Evolutionary conservation across 345 rosid species (phyloP).

Genomic region (Viola odorata): DNA sequence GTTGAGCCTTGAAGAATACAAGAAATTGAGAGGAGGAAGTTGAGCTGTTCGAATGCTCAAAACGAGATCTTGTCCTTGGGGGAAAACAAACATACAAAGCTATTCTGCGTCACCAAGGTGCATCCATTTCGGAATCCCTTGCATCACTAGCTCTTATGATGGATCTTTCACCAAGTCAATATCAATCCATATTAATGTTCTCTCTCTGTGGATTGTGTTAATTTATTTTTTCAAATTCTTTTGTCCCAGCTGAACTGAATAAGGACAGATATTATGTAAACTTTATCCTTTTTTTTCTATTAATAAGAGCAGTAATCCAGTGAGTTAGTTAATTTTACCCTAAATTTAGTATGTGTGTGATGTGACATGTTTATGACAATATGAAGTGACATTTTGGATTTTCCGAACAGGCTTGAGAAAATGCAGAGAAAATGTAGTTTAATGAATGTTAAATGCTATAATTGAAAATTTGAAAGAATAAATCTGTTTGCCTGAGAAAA

Average conservation of each 20-base stretch:
- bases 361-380: no score
- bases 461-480: neutral
- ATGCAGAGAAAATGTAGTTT: neutral
- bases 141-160: neutral
- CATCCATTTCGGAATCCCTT: neutral
- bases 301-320: no score
- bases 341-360: no score
- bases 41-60: conserved; percentile 4
- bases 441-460: neutral
- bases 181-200: neutral
- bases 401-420: neutral
- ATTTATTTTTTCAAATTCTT: neutral
- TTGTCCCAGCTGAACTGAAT: neutral
- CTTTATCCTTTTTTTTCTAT: no score
- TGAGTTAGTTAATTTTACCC: no score
- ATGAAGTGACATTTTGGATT: no score
- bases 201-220: neutral
- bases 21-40: conserved; percentile 29
- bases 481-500: neutral
- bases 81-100: neutral
- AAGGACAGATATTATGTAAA: no score
- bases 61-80: neutral
- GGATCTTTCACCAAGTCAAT: neutral
- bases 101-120: neutral
- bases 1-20: conserved; percentile 53